These are phyloP conservation scores for Pythium monospermum DNA, from an alignment of 352 stramenopile genomes.

Conservation along the genomic window DNA sequence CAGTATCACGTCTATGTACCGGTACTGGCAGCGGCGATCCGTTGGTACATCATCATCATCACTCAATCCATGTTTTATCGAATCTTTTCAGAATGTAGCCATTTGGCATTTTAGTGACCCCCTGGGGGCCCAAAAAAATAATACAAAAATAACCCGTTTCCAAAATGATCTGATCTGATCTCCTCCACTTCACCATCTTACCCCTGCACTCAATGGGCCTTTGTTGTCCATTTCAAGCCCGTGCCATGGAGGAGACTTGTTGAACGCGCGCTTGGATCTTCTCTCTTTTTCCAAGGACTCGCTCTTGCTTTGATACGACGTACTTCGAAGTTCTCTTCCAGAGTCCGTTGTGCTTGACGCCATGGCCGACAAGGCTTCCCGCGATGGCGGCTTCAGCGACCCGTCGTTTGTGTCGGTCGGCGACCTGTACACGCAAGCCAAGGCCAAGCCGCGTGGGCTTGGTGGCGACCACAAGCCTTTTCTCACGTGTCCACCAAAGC, in stretches of 20 bases:
- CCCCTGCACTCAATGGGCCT: too few species aligned
- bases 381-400: conserved; percentile 74
- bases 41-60: too few species aligned
- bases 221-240: too few species aligned
- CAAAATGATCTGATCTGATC: neutral
- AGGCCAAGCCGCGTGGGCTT: conserved; percentile 42
- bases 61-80: neutral
- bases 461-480: conserved; percentile 63
- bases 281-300: too few species aligned
- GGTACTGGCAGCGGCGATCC: too few species aligned
- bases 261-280: too few species aligned
- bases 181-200: too few species aligned
- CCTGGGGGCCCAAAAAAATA: neutral
- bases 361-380: conserved; percentile 38
- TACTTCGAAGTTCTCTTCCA: too few species aligned
- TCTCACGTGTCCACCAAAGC: conserved; percentile 66
- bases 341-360: too few species aligned
- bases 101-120: neutral
- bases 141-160: conserved; percentile 2
- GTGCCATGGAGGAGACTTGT: too few species aligned
- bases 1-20: too few species aligned
- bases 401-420: conserved; percentile 60
- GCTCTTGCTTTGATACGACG: too few species aligned
- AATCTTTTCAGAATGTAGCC: conserved; percentile 8
- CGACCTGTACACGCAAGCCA: conserved; percentile 49